These are phyloP conservation scores for Phytopythium ostracodes DNA, from an alignment of 352 stramenopile species.

Conservation along the genomic window DNA sequence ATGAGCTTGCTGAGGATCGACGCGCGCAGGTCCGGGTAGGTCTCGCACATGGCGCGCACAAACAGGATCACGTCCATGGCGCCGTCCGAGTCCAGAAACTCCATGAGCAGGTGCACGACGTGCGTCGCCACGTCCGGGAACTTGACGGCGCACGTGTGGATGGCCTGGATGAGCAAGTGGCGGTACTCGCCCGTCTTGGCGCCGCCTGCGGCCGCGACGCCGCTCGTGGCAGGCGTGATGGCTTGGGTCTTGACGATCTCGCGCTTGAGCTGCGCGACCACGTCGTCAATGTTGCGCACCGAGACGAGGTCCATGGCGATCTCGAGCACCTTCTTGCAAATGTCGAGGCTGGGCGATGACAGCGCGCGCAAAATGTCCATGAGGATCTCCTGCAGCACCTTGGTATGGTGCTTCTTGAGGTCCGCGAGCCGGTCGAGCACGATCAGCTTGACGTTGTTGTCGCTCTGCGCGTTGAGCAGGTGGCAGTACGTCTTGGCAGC, in stretches of 20 bases:
- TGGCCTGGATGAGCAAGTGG: constrained; percentile 96
- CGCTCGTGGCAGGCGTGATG: constrained; percentile 31
- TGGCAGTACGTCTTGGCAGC: constrained; percentile 97
- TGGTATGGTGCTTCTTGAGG: constrained; percentile 96
- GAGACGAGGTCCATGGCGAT: constrained; percentile 98
- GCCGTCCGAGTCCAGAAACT: constrained; percentile 97
- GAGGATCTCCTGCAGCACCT: constrained; percentile 97
- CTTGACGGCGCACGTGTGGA: constrained; percentile 97
- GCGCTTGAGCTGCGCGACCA: constrained; percentile 90
- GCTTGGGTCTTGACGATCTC: constrained; percentile 91
- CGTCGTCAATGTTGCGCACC: constrained; percentile 97
- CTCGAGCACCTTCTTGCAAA: constrained; percentile 98
- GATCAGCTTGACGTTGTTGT: constrained; percentile 99
- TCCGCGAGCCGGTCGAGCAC: constrained; percentile 97
- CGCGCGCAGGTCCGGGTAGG: constrained; percentile 91
- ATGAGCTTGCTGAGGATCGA: constrained; percentile 95
- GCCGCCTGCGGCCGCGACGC: constrained; percentile 16
- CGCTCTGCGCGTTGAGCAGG: constrained; percentile 97
- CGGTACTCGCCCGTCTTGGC: constrained; percentile 97
- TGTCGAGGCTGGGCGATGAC: constrained; percentile 96
- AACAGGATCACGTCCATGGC: constrained; percentile 99
- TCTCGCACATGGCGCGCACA: constrained; percentile 97
- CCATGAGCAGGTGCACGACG: constrained; percentile 99
- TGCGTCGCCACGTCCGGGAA: constrained; percentile 97
- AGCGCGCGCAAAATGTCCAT: constrained; percentile 99